Evolutionary conservation across 2,329 filamentous ascomycete species (phyloP).

Genomic region (Botrytis squamosa): DNA sequence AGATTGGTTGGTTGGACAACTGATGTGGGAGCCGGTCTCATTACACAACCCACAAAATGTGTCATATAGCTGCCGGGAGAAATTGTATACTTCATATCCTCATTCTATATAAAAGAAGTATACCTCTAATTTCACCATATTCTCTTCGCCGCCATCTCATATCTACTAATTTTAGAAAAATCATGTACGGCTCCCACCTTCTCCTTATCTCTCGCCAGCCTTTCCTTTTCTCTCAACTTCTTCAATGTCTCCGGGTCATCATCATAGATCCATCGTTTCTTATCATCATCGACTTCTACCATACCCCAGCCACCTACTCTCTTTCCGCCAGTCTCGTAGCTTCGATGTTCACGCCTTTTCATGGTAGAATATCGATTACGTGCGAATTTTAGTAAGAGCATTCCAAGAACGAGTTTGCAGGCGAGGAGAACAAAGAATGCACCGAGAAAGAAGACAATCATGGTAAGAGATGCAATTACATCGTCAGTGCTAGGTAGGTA

Average conservation of each 20-base stretch:
- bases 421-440: constrained; percentile 82
- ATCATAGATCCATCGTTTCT: constrained; percentile 79
- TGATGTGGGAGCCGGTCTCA: neutral
- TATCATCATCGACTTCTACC: constrained; percentile 86
- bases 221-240: constrained; percentile 61
- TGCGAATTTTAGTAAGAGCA: constrained; percentile 78
- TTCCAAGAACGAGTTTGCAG: constrained; percentile 81
- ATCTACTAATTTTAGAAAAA: constrained; percentile 70
- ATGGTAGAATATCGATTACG: constrained; percentile 77
- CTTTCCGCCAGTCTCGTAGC: constrained; percentile 68
- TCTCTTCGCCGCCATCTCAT: constrained; percentile 94
- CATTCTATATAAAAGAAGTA: neutral
- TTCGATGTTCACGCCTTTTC: constrained; percentile 62
- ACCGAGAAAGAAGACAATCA: constrained; percentile 81
- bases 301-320: constrained; percentile 79
- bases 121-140: constrained; percentile 68
- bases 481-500: constrained; percentile 57
- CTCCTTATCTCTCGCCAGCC: constrained; percentile 55
- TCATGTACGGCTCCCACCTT: constrained; percentile 52
- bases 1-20: neutral
- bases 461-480: constrained; percentile 72
- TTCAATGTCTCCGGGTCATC: constrained; percentile 74
- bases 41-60: no score
- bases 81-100: neutral
- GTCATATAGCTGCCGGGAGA: neutral